These are phyloP conservation scores for Cyberlindnera maclurae DNA, from an alignment of 805 yeast genomes.

Conservation along the genomic window DNA sequence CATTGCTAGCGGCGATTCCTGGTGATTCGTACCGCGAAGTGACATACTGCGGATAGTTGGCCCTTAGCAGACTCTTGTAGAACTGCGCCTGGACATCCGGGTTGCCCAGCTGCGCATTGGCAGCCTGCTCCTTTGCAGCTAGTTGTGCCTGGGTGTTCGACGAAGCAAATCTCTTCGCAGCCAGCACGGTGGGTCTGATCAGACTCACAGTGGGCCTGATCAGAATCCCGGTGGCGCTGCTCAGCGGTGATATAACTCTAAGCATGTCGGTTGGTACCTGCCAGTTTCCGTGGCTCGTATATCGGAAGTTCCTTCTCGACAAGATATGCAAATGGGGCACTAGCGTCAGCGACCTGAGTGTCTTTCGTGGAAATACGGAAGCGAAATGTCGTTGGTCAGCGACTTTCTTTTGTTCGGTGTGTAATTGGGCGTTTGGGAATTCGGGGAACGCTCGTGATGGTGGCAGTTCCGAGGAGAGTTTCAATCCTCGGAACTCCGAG, in stretches of 20 bases:
- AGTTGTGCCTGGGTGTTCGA: slow-evolving; percentile 25
- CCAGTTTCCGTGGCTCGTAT: too few relatives aligned
- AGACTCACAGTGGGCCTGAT: too few relatives aligned
- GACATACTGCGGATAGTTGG: slow-evolving; percentile 93
- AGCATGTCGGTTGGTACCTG: too few relatives aligned
- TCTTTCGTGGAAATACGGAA: not conserved
- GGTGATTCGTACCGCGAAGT: slow-evolving; percentile 92
- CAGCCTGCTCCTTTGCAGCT: slow-evolving; percentile 73
- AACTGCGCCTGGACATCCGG: slow-evolving; percentile 76
- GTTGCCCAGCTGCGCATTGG: slow-evolving; percentile 67
- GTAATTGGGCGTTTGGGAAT: not conserved
- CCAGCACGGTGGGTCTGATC: too few relatives aligned
- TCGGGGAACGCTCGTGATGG: too few relatives aligned
- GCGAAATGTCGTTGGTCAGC: too few relatives aligned
- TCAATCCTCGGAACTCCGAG: not conserved
- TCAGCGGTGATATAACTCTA: too few relatives aligned
- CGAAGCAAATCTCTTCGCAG: slow-evolving; percentile 17
- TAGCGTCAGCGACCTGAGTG: too few relatives aligned
- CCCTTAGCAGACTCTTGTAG: slow-evolving; percentile 62
- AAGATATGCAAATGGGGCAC: too few relatives aligned
- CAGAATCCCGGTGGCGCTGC: too few relatives aligned
- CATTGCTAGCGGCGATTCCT: slow-evolving; percentile 79
- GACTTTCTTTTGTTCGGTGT: too few relatives aligned
- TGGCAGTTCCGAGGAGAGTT: not conserved
- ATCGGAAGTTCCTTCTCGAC: too few relatives aligned